Conservation (phyloP, 495 filamentous ascomycete species). For the Penicillium angulare region DNA sequence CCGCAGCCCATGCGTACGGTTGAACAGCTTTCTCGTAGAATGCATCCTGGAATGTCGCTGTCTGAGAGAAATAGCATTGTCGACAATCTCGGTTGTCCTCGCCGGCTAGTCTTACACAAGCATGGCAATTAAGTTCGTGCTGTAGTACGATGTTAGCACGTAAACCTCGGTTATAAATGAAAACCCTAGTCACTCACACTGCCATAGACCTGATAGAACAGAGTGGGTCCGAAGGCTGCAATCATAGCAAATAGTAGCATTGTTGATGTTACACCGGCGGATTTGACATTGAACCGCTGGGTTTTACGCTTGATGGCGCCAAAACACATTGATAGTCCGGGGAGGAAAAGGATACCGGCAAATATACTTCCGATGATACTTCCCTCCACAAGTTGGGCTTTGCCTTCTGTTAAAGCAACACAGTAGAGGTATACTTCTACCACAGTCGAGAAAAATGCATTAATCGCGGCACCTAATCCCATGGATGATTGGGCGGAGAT, state of each 20-base stretch:
- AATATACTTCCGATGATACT: conserved; percentile 98
- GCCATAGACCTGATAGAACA: conserved; percentile 99
- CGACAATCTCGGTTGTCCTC: conserved; percentile 68
- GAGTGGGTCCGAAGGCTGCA: conserved; percentile 92
- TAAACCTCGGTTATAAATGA: conserved; percentile 5
- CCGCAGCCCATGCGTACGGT: conserved; percentile 88
- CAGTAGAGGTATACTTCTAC: conserved; percentile 99
- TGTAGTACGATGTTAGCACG: conserved; percentile 35
- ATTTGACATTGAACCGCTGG: conserved; percentile 96
- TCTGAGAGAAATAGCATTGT: conserved; percentile 89
- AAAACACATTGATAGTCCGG: conserved; percentile 98
- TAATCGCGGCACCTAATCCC: conserved; percentile 97
- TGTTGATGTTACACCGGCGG: conserved; percentile 94
- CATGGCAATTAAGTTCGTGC: conserved; percentile 90
- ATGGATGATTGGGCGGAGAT: conserved; percentile 99
- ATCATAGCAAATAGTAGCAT: conserved; percentile 98
- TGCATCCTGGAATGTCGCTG: conserved; percentile 76
- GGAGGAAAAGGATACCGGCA: conserved; percentile 92
- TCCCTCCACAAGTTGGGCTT: conserved; percentile 89
- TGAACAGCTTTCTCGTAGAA: conserved; percentile 90
- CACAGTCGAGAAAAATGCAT: conserved; percentile 98
- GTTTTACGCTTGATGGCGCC: conserved; percentile 97
- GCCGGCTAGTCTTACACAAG: conserved; percentile 57
- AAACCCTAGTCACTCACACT: conserved; percentile 58
- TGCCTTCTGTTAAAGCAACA: conserved; percentile 88